Evolutionary conservation across 306 rosid genomes (phyloP), one percentile per base, ranked within the genome.

Genomic region (Prinsepia uniflora): DNA sequence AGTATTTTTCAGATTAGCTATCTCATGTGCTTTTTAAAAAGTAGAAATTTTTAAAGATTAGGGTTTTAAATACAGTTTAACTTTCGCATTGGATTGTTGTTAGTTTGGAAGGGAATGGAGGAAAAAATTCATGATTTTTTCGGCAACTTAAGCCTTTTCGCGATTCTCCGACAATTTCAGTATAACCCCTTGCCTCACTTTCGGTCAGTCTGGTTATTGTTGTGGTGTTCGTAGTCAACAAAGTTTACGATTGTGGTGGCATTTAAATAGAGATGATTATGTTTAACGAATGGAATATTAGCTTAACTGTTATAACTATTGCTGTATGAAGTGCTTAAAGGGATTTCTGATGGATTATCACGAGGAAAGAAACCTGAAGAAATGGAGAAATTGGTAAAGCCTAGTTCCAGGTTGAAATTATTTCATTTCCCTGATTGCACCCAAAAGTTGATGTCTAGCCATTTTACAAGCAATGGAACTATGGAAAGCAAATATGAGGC

Each of bases 351-450:
- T 87, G 95, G 87, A 55, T 76, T 94, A 72, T 94, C 96, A 42
- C 82, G 96, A 59, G 95, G 99, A 75, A 91, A 86, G 86, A 94
- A 85, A 79, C 83, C 85, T 0, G 96, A 94, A 6, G 99, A 91
- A 66, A 89, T 89, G 96, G 84, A 84, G 36, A 70, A 70, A 61
- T 67, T 87, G 96, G 95, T 92, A 87, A 76, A 75, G 30, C 12
- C 14, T 18, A n/a, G 41, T 57, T 66, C 68, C 18, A 4, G 11
- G 10, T 64, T 68, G 30, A 24, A 47, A 14, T 76, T n/a, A 18
- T 45, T 57, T 64, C 18, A 14, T 73, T 65, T 47, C 12, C 52
- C 39, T 8, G 11, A 18, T 10, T 58, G 53, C 63, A 53, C 39
- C 40, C 57, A 39, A 50, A 5, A 54, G 36, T 74, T 73, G 67